A percentile compares a stretch with the other conserved stretches of the same genome.
Evolutionary conservation across 257 asterid genomes (phyloP).

Genomic region (Leptodermis oblonga): DNA sequence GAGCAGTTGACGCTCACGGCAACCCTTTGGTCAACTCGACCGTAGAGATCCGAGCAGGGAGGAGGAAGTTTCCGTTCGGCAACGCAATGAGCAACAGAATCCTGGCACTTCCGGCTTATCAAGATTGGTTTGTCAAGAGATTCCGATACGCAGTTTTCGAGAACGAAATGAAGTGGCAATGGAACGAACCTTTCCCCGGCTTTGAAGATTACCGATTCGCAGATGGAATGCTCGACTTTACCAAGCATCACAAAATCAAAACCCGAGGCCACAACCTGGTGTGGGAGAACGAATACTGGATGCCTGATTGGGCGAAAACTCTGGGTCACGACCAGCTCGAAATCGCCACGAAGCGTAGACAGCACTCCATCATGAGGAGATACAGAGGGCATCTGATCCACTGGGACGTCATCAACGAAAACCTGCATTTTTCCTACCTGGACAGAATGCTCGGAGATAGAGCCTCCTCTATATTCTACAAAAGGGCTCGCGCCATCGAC

Average conservation of each 20-base stretch:
- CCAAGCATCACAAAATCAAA: slow-evolving; percentile 18
- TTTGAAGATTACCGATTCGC: slow-evolving; percentile 34
- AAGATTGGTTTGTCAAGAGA: slow-evolving; percentile 49
- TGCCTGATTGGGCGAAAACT: slow-evolving; percentile 40
- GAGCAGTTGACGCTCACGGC: slow-evolving; percentile 47
- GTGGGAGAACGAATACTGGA: slow-evolving; percentile 46
- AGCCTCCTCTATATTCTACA: slow-evolving; percentile 27
- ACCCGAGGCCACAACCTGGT: slow-evolving; percentile 73
- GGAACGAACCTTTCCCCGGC: slow-evolving; percentile 31
- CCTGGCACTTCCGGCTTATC: slow-evolving; percentile 38
- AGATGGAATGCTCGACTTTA: slow-evolving; percentile 38
- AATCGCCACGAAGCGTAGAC: slow-evolving; percentile 24
- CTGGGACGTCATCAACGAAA: slow-evolving; percentile 34
- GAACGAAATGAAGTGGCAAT: slow-evolving; percentile 68
- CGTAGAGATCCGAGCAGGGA: slow-evolving; percentile 24
- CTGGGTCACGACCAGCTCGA: slow-evolving; percentile 30
- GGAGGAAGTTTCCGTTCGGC: slow-evolving; percentile 38
- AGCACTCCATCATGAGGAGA: slow-evolving; percentile 29
- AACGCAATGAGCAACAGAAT: slow-evolving; percentile 48
- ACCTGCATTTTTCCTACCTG: slow-evolving; percentile 29
- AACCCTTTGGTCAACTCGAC: slow-evolving; percentile 50
- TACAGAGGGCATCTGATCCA: slow-evolving; percentile 24
- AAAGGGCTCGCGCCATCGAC: slow-evolving; percentile 34
- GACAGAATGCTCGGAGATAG: slow-evolving; percentile 36
- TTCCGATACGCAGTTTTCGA: slow-evolving; percentile 64